A percentile compares a stretch with the other conserved stretches of the same genome.
Evolutionary conservation across 2,329 filamentous ascomycete genomes (phyloP).

Genomic region (Fusarium oligoseptatum): DNA sequence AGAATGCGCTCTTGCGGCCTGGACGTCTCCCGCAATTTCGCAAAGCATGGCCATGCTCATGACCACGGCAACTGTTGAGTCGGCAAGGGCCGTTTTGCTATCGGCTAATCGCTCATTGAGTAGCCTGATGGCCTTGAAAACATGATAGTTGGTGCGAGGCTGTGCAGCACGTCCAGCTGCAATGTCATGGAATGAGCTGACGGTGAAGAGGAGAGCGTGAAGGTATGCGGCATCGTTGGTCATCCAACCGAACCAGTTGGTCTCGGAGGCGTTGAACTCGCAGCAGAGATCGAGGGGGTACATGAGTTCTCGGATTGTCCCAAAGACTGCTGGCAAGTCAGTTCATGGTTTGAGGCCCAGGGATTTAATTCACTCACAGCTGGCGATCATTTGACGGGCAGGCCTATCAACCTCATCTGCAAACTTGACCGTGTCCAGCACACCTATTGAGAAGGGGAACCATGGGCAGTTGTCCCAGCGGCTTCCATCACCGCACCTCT

Average conservation of each 20-base stretch:
- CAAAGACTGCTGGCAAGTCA: background rate
- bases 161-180: background rate
- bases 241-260: conserved; percentile 3
- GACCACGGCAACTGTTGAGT: conserved; percentile 1
- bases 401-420: background rate
- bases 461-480: background rate
- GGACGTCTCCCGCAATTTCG: background rate
- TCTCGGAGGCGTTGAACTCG: background rate
- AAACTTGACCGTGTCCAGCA: conserved; percentile 2
- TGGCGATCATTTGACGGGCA: background rate
- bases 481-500: background rate
- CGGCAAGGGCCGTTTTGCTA: background rate
- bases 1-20: background rate
- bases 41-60: conserved; percentile 1
- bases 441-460: conserved; percentile 1
- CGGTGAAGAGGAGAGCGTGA: background rate
- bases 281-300: background rate
- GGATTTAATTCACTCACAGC: background rate
- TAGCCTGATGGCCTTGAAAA: background rate
- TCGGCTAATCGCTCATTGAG: background rate
- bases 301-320: conserved; percentile 1
- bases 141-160: background rate
- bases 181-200: background rate
- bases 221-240: conserved; percentile 6
- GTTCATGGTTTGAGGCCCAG: background rate